Conservation (phyloP, 2,329 filamentous ascomycete species). For the Phaeosphaeriaceae sp. region DNA sequence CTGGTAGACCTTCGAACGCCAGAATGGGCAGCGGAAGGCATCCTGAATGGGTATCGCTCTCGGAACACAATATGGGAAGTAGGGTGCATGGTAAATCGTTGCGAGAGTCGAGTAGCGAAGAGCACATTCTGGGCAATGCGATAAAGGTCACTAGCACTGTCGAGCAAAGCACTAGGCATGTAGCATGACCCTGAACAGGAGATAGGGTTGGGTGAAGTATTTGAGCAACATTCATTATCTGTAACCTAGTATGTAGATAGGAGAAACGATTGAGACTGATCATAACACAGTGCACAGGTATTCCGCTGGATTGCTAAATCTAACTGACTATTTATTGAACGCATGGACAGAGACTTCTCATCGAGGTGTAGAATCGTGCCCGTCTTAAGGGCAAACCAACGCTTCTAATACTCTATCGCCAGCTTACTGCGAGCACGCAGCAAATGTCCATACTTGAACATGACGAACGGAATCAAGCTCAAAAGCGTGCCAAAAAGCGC, state of each 20-base stretch:
- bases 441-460: conserved; percentile 52
- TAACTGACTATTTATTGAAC: too few species aligned
- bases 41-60: neutral
- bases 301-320: too few species aligned
- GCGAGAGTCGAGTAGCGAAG: neutral
- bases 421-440: conserved; percentile 51
- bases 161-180: neutral
- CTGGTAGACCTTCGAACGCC: neutral
- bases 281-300: too few species aligned
- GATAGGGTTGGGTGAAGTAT: too few species aligned
- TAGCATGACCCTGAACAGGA: neutral
- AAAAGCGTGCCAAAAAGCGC: conserved; percentile 55
- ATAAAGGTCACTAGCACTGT: neutral
- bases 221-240: too few species aligned
- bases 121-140: neutral
- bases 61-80: neutral
- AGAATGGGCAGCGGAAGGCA: neutral
- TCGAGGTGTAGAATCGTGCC: too few species aligned
- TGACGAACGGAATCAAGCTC: conserved; percentile 53
- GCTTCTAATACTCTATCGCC: conserved; percentile 36
- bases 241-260: too few species aligned
- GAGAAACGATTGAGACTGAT: too few species aligned
- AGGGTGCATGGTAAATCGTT: neutral
- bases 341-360: too few species aligned
- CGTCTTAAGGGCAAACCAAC: too few species aligned